Conservation (phyloP, 2,329 filamentous ascomycete species). For the Sporothrix schenckii region DNA sequence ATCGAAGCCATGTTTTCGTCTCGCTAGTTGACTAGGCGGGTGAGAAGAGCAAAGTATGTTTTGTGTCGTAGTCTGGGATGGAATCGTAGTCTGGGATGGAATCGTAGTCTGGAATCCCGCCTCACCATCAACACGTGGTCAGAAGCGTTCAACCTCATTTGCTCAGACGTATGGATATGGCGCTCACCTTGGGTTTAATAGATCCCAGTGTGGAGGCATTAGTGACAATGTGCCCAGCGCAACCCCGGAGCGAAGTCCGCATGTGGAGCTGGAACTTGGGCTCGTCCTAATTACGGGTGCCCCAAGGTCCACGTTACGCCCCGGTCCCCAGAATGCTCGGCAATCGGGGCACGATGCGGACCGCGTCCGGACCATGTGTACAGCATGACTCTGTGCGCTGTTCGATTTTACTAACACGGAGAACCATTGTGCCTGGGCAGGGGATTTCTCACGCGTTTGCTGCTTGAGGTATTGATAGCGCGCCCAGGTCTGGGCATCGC, state of each 20-base stretch:
- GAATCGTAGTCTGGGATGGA: not conserved
- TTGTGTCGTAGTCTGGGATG: too few relatives aligned
- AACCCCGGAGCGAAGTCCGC: not conserved
- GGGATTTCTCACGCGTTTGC: too few relatives aligned
- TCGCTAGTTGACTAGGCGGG: not conserved
- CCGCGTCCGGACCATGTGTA: too few relatives aligned
- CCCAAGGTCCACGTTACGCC: too few relatives aligned
- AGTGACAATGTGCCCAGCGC: not conserved
- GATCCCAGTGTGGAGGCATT: not conserved
- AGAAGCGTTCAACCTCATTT: not conserved
- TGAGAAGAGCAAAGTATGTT: constrained; percentile 6
- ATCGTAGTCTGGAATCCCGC: not conserved
- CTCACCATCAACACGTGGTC: not conserved
- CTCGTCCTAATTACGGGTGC: too few relatives aligned
- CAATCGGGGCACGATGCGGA: too few relatives aligned
- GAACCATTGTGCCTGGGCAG: too few relatives aligned
- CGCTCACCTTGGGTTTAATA: constrained; percentile 14
- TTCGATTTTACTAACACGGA: too few relatives aligned
- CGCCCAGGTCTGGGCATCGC: too few relatives aligned
- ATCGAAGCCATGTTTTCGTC: not conserved
- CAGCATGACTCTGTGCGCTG: too few relatives aligned
- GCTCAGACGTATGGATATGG: not conserved
- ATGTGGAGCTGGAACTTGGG: not conserved
- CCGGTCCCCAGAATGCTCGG: too few relatives aligned
- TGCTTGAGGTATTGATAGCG: too few relatives aligned